Evolutionary conservation across 768 basidiomycete genomes (phyloP), one percentile per base, ranked within the genome.

Genomic region (Clavulina sp.): DNA sequence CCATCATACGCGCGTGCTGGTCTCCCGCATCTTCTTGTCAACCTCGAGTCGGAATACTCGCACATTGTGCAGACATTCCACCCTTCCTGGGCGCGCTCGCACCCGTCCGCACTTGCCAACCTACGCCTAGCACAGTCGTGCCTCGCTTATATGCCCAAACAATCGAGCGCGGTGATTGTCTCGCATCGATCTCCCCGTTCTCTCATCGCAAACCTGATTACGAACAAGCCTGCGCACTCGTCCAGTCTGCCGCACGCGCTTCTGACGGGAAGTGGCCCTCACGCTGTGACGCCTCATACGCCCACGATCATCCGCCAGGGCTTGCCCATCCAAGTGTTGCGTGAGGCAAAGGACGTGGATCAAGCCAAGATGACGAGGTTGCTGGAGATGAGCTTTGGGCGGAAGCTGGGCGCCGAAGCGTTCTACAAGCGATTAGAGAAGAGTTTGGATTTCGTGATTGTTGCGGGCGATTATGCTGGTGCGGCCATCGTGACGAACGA

Each of bases 1-100:
- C 95, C 95, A 21, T 97, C 95, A 0, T 97, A 96, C 63, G 95
- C 95, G 32, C 87, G 95, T 29, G 77, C 76, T 6, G 95, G 95
- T 43, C 77, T 85, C 57, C 95, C 95, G 19, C 95, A 99, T 68
- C 79, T 99, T 23, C 77, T 95, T 54, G 81, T 99, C 70, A 99
- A 99, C 64, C 75, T 97, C 48, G 73, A 75, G 0, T 87, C 88
- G 13, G 95, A 99, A 64, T 83, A 75, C 62, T 64, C 76, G 46
- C 80, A 84, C 66, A 96, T 99, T 58, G 73, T 77, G 9, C 72
- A 83, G 18, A 96, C 89, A 0, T 99, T 95, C 62, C 72, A 80
- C 47, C 66, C 73, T 13, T 65, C 73, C 2, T 99, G 95, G 95
- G 66, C 68, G 31, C 64, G 73, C 31, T 72, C 81, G 2, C 80